Evolutionary conservation across 495 filamentous ascomycete genomes (phyloP), one percentile per base, ranked within the genome.

Genomic region (Aspergillus conjunctus): DNA sequence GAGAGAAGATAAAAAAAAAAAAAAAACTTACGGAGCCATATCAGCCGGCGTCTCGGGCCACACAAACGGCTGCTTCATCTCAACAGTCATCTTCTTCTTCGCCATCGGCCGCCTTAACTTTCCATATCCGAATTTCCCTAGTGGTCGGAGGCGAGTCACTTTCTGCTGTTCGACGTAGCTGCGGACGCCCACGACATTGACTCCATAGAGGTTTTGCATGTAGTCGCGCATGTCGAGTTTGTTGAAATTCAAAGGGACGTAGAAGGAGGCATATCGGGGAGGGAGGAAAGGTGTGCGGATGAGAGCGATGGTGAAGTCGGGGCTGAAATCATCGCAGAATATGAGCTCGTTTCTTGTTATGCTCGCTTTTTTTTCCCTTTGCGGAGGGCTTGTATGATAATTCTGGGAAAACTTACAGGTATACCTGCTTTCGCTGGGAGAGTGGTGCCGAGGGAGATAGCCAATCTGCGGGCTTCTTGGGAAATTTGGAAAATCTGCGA

Each of bases 161-260:
- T 81, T 83, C 65, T 83, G 80, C 69, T 89, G 85, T 72, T 90
- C 83, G 71, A 97, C 80, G 67, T 86, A 95, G 60, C 89, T 91
- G 31, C 92, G 88, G 59, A 97, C 83, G 37, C 73, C 75, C n/a
- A 84, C 69, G 37, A 85, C 83, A 50, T 81, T 73, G 56, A 94
- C 85, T 51, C 81, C 79, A 75, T 97, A 96, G 18, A 73, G 81
- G 68, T 91, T 80, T 66, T 84, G 83, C 50, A 97, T 87, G 78
- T 96, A 97, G 80, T 95, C 91, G 70, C 89, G 88, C 26, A 96
- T 73, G 74, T 96, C 92, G 64, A 96, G 85, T 77, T 97, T 96
- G 83, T 89, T 92, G 80, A 95, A 88, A 61, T 83, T 85, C 67
- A 97, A 82, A 15, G 92, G 92, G 45, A 96, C 92, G 67, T 83